Percentiles rank a stretch among this genome's conserved stretches.
These are phyloP conservation scores for Hypseocharis bilobata DNA, from an alignment of 441 rosid genomes.

Conservation along the genomic window DNA sequence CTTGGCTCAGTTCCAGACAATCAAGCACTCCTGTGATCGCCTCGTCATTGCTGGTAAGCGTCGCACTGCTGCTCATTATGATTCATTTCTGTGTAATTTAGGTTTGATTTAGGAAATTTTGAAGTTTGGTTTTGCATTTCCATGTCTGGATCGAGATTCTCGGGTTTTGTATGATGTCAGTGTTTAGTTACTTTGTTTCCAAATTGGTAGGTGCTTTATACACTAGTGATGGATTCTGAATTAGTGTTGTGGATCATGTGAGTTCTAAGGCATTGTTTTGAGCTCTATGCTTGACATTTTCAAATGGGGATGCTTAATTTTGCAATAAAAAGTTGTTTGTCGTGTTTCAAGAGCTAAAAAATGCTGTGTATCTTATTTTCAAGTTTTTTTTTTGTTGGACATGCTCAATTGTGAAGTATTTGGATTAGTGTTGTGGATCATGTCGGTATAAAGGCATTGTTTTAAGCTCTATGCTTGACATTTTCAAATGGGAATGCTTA, in stretches of 20 bases:
- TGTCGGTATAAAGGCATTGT: no score
- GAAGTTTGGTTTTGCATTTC: background rate
- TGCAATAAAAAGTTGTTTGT: background rate
- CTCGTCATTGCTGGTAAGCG: conserved; percentile 70
- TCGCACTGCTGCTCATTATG: background rate
- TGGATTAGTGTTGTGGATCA: background rate
- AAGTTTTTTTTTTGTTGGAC: background rate
- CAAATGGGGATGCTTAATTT: background rate
- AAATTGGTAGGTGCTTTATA: no score
- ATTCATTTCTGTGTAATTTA: background rate
- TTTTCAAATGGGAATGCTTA: background rate
- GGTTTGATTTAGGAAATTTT: background rate
- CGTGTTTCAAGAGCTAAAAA: background rate
- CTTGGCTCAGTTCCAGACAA: conserved; percentile 82
- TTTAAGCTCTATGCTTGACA: no score
- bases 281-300: background rate
- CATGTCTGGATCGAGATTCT: conserved; percentile 8
- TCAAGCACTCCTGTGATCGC: conserved; percentile 65
- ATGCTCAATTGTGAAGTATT: no score
- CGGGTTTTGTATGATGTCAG: background rate
- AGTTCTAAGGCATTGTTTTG: no score
- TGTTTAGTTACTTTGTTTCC: background rate
- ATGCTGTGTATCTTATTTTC: background rate
- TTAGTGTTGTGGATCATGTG: background rate
- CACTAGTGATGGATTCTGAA: no score